phyloP scores from a whole-genome alignment of 75 land plant species.

The Pinus taeda region DNA sequence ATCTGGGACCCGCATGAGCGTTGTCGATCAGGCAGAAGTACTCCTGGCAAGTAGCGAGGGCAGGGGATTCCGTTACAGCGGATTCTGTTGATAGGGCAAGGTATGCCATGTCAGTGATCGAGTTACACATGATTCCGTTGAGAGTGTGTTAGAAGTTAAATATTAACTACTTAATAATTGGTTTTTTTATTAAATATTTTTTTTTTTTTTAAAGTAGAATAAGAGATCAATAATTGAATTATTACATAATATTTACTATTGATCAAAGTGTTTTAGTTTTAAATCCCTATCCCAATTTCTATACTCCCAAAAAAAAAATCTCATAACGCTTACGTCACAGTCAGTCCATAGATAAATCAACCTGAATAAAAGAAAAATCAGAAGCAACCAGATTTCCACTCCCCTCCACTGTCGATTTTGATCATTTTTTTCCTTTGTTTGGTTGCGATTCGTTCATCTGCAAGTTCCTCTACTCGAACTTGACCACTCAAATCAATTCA shows the following conservation, averaged over 20 bases:
- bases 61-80: not conserved
- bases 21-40: not conserved
- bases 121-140: no score
- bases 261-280: no score
- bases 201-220: no score
- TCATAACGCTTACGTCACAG: no score
- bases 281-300: no score
- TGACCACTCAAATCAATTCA: not conserved
- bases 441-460: not conserved
- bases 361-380: slow-evolving; percentile 1
- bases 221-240: no score
- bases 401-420: not conserved
- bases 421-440: not conserved
- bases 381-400: slow-evolving; percentile 7
- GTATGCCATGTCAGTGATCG: no score
- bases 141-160: not conserved
- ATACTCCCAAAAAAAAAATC: no score
- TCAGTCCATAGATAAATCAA: not conserved
- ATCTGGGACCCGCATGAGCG: not conserved
- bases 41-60: not conserved
- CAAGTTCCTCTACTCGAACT: not conserved
- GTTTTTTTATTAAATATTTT: no score
- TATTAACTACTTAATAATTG: no score
- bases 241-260: no score
- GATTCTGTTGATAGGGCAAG: not conserved